These are phyloP conservation scores for Hypoxylon sp. DNA, from an alignment of 2,329 filamentous ascomycete species.

Conservation along the genomic window DNA sequence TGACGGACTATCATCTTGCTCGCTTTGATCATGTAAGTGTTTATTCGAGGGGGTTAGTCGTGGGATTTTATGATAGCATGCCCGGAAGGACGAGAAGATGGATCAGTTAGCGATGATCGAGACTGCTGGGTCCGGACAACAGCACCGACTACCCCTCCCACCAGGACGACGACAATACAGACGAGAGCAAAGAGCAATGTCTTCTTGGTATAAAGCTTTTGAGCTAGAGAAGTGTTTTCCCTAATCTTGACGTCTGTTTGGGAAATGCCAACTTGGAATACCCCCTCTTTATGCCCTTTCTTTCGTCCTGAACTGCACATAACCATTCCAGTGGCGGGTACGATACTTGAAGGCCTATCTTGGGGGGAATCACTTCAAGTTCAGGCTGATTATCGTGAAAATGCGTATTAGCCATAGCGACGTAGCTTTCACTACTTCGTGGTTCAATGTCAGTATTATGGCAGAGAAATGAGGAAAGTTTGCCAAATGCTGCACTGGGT, in stretches of 20 bases:
- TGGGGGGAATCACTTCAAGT: conserved; percentile 18
- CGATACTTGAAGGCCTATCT: conserved; percentile 4
- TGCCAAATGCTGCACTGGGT: no score
- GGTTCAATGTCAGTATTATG: not conserved
- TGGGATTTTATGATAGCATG: no score
- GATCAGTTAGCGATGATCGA: conserved; percentile 1
- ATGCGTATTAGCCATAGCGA: conserved; percentile 17
- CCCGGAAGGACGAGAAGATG: no score
- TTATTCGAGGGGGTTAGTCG: no score
- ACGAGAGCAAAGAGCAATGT: conserved; percentile 15
- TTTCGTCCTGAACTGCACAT: not conserved
- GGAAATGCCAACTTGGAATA: not conserved
- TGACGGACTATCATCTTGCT: not conserved
- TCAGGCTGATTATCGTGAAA: conserved; percentile 17
- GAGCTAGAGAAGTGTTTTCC: no score
- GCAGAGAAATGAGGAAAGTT: conserved; percentile 15
- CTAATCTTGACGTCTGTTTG: not conserved
- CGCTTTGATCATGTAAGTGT: conserved; percentile 17
- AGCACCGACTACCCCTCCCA: conserved; percentile 18
- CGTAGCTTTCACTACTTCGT: conserved; percentile 3
- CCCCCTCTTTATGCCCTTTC: not conserved
- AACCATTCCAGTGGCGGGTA: not conserved
- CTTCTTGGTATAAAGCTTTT: no score
- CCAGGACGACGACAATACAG: conserved; percentile 8
- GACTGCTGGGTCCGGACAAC: conserved; percentile 12